Evolutionary conservation across 2,329 filamentous ascomycete genomes (phyloP).

Genomic region (Botryotinia narcissicola): DNA sequence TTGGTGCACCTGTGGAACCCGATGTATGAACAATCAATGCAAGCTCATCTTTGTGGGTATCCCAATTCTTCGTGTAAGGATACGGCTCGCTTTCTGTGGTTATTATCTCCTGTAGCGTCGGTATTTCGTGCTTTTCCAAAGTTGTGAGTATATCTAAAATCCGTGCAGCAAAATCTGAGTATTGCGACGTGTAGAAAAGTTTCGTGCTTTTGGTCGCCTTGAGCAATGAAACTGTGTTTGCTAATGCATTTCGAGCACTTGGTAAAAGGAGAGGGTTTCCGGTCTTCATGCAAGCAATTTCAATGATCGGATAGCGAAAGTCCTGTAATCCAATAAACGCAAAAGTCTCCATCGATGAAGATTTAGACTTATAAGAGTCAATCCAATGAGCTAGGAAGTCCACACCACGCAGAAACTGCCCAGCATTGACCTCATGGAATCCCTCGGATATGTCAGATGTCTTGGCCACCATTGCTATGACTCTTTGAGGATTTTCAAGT

Average conservation of each 20-base stretch:
- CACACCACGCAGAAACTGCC: slow-evolving; percentile 26
- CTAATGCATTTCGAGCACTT: slow-evolving; percentile 26
- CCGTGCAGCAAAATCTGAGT: slow-evolving; percentile 15
- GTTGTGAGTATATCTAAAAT: slow-evolving; percentile 9
- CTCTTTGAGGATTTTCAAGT: slow-evolving; percentile 12
- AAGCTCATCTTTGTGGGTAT: slow-evolving; percentile 40
- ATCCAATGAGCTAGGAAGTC: slow-evolving; percentile 32
- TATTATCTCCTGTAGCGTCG: slow-evolving; percentile 36
- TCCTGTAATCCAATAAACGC: slow-evolving; percentile 32
- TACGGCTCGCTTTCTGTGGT: slow-evolving; percentile 27
- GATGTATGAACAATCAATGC: slow-evolving; percentile 38
- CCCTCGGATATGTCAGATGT: slow-evolving; percentile 10
- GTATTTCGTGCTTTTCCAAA: slow-evolving; percentile 24
- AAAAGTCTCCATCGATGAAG: slow-evolving; percentile 19
- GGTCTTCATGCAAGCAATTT: slow-evolving; percentile 20
- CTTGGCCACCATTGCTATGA: slow-evolving; percentile 25
- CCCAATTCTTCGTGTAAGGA: slow-evolving; percentile 39
- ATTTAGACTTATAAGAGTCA: slow-evolving; percentile 5
- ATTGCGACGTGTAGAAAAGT: slow-evolving; percentile 24
- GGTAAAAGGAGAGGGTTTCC: slow-evolving; percentile 27
- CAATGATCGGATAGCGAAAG: slow-evolving; percentile 27
- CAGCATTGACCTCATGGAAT: slow-evolving; percentile 24
- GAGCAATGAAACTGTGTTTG: slow-evolving; percentile 27
- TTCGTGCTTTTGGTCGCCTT: slow-evolving; percentile 21
- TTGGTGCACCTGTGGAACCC: slow-evolving; percentile 59